Evolutionary conservation across 441 rosid genomes (phyloP).

Genomic region (Bocquillonia castaneifolia): DNA sequence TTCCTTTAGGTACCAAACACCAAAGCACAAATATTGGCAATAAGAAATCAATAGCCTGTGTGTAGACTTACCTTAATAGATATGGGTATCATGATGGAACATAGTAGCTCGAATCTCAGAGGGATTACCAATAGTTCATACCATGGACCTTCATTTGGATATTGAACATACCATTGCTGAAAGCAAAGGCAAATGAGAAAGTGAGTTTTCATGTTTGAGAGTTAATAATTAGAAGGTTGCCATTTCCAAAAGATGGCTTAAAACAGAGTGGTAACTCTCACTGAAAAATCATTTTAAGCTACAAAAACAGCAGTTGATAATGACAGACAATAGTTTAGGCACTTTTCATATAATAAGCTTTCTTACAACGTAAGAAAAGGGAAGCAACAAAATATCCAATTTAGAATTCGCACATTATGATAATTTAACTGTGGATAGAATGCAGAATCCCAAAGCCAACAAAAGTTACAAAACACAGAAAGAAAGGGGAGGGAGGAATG

Average conservation of each 20-base stretch:
- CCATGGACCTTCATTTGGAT: constrained; percentile 96
- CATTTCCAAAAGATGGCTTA: not conserved
- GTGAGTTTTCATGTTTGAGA: not conserved
- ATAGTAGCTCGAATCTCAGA: constrained; percentile 93
- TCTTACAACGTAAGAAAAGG: not conserved
- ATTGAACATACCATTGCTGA: constrained; percentile 96
- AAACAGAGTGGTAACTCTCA: not conserved
- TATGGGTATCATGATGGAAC: constrained; percentile 99
- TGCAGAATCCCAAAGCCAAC: too few relatives aligned
- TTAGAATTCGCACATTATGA: not conserved
- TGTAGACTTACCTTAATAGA: constrained; percentile 70
- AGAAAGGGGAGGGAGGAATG: not conserved
- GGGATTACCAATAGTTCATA: constrained; percentile 91
- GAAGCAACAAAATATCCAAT: not conserved
- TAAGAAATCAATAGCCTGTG: constrained; percentile 1
- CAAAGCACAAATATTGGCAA: not conserved
- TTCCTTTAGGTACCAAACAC: not conserved
- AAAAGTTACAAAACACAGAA: not conserved
- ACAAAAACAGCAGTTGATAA: not conserved
- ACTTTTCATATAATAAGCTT: not conserved
- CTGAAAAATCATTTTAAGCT: not conserved
- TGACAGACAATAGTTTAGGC: not conserved
- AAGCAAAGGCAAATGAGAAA: constrained; percentile 26
- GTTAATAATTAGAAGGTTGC: constrained; percentile 8
- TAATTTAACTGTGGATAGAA: not conserved